Evolutionary conservation across 495 filamentous ascomycete genomes (phyloP), one percentile per base, ranked within the genome.

Genomic region (Daldinia vernicosa): DNA sequence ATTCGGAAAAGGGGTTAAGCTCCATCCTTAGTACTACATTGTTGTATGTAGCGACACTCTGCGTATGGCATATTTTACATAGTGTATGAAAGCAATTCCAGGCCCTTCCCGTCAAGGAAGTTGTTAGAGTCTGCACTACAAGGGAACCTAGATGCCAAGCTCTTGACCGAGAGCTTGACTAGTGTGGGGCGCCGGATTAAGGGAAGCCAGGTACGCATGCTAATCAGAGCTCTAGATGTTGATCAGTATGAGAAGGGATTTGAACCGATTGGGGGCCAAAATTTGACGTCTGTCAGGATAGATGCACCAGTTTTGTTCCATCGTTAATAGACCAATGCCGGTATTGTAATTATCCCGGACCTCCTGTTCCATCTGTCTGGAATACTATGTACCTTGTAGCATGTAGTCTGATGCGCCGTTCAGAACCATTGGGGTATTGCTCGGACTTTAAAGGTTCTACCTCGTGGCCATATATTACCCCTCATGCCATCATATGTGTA

Each of bases 151-250:
- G 14, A 15, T 58, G 32, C 33, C 55, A 24, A 61, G 43, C 12
- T 50, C 26, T 33, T 60, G 30, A 53, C 60, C 67, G 55, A 70
- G 45, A 50, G 37, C n/a, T 40, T 53, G 6, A 60, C 8, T 15
- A 19, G 26, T 55, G 61, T 60, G 67, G 67, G 61, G 56, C 55
- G 11, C 14, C 55, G 61, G 60, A 43, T 54, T 60, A 65, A 65
- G n/a, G 67, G 60, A 70, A 56, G 19, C 19, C 2, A 39, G 7
- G 54, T 24, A 24, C 54, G 15, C n/a, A 39, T 56, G 40, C 26
- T 24, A 55, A 17, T 14, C 12, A 32, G 27, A 56, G 26, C 62
- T 65, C 30, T 1, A 32, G 11, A 19, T n/a, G 26, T 47, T 17
- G 15, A 28, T 57, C 37, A 33, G n/a, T 11, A 19, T 57, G 32